These are phyloP conservation scores for Wickerhamomyces sp. DNA, from an alignment of 1,139 yeast species.

Conservation along the genomic window DNA sequence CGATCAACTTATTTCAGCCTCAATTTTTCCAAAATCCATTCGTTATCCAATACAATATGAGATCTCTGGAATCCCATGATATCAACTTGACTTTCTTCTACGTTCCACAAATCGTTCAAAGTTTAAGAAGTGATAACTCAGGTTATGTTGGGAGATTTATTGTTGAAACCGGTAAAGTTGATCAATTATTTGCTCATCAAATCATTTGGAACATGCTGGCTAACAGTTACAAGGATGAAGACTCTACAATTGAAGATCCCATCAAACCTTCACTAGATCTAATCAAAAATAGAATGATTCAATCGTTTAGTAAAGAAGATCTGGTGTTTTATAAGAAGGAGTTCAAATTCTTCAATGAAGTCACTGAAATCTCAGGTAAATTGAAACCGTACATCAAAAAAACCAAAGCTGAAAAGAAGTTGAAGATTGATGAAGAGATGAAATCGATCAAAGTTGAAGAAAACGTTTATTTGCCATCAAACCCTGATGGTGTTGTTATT, in stretches of 20 bases:
- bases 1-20: slow-evolving; percentile 81
- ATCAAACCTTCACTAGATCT: slow-evolving; percentile 80
- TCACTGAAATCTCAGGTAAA: slow-evolving; percentile 90
- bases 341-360: slow-evolving; percentile 84
- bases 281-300: slow-evolving; percentile 64
- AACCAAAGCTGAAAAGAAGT: slow-evolving; percentile 93
- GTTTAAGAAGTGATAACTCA: slow-evolving; percentile 70
- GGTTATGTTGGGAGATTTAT: slow-evolving; percentile 90
- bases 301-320: slow-evolving; percentile 56
- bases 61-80: slow-evolving; percentile 85
- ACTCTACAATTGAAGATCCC: slow-evolving; percentile 70
- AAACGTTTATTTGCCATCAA: slow-evolving; percentile 91
- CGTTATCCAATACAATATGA: slow-evolving; percentile 81
- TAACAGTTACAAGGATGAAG: slow-evolving; percentile 87
- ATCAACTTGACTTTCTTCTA: slow-evolving; percentile 89
- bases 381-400: slow-evolving; percentile 90
- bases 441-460: slow-evolving; percentile 67
- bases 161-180: slow-evolving; percentile 85
- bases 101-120: slow-evolving; percentile 96
- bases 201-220: slow-evolving; percentile 98
- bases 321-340: slow-evolving; percentile 71
- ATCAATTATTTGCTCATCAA: slow-evolving; percentile 93
- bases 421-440: slow-evolving; percentile 96
- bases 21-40: slow-evolving; percentile 63
- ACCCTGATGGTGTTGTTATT: slow-evolving; percentile 91